Evolutionary conservation across 345 rosid genomes (phyloP), one percentile per base, ranked within the genome.

Genomic region (Dimocarpus longan): DNA sequence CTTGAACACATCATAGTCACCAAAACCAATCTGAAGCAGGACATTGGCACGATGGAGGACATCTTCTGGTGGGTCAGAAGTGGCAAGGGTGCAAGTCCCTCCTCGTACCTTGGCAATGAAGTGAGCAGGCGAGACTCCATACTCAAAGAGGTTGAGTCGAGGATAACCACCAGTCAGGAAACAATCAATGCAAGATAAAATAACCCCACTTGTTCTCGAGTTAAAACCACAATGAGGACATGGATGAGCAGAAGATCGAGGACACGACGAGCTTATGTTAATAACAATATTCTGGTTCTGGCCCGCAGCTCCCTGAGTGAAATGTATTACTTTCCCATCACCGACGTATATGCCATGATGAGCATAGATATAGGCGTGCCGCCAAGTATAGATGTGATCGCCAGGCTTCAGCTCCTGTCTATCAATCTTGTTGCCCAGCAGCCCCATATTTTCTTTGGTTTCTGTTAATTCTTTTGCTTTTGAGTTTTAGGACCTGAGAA

Each of bases 51-150:
- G 93, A 19, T 86, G 84, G 70, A 90, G 76, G 66, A 88, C 92
- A 39, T 89, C 85, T 44, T 86, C 87, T 0, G 84, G 78, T 24
- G 93, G 76, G 85, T 94, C 98, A 5, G 94, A 86, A 26, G 80
- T 0, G 24, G 97, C 93, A 26, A 85, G 86, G 6, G 95, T 94
- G 82, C 94, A 90, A 24, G 95, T 94, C 19, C 97, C 98, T 5
- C 98, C 98, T 69, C 97, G 76, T 70, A 85, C 84, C 80, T 91
- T 91, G 22, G 86, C 86, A 40, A 94, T 71, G 66, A 90, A 94
- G 46, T 85, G 2, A 43, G 79, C 87, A 0, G 54, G 66, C 1
- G 93, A 82, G 78, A 87, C 91, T 40, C 76, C 71, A 59, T 94
- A 94, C 19, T 87, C 90, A 57, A 92, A 94, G 72, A 81, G 84